Percentiles rank a stretch among this genome's conserved stretches.
Conservation (phyloP, 169 alveolate species). For the Plasmodium chabaudi region DNA sequence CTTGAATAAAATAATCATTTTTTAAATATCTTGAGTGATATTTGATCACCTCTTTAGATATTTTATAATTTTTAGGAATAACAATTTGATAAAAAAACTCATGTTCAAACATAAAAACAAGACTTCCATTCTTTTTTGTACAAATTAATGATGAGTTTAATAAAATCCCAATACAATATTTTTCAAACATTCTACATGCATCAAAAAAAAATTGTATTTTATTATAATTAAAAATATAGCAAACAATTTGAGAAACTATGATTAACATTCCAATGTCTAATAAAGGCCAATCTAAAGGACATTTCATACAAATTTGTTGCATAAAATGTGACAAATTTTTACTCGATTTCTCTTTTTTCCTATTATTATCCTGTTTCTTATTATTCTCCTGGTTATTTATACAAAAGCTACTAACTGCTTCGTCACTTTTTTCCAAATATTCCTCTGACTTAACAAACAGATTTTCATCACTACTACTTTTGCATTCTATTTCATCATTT, state of each 20-base stretch:
- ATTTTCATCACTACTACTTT: no score
- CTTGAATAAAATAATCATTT: slow-evolving; percentile 54
- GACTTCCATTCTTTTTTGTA: slow-evolving; percentile 25
- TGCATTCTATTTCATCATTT: not conserved
- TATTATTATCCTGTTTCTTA: slow-evolving; percentile 2
- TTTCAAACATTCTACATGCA: slow-evolving; percentile 36
- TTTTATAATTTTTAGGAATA: not conserved
- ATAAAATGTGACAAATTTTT: slow-evolving; percentile 26
- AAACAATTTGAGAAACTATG: slow-evolving; percentile 58
- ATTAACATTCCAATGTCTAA: slow-evolving; percentile 60
- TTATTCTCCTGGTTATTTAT: not conserved
- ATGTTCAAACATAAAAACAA: slow-evolving; percentile 72
- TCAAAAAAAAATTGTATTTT: slow-evolving; percentile 26
- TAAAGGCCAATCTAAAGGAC: slow-evolving; percentile 67
- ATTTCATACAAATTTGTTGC: slow-evolving; percentile 35
- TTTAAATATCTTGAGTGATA: slow-evolving; percentile 27
- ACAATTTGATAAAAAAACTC: slow-evolving; percentile 40
- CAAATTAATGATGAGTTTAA: slow-evolving; percentile 59
- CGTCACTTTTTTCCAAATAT: no score
- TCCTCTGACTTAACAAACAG: no score
- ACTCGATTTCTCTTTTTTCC: not conserved
- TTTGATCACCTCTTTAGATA: not conserved
- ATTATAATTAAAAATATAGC: slow-evolving; percentile 44
- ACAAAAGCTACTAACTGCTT: not conserved
- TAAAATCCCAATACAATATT: slow-evolving; percentile 56